Evolutionary conservation across 495 filamentous ascomycete genomes (phyloP).

Genomic region (Neurospora hispaniola): DNA sequence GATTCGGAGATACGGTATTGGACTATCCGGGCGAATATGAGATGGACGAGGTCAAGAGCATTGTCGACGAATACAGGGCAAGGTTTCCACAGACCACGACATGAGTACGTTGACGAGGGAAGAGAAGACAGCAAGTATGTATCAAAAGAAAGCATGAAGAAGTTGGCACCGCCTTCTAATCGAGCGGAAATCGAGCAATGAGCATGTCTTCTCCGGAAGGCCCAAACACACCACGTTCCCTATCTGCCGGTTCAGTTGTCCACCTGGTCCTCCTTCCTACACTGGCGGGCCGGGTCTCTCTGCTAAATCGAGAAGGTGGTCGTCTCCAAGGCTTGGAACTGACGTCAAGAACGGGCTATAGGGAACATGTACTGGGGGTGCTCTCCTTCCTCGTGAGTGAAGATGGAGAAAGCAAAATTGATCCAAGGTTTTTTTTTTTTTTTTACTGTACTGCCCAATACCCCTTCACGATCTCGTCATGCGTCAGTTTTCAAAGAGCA

Average conservation of each 20-base stretch:
- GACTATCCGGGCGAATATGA: constrained; percentile 21
- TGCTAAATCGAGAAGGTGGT: not conserved
- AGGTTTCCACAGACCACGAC: not conserved
- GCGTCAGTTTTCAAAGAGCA: not conserved
- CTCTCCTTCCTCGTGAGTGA: not conserved
- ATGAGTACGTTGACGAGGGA: not conserved
- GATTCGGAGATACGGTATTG: constrained; percentile 18
- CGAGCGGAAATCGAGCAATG: not conserved
- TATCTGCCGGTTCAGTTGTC: not conserved
- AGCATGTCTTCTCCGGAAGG: not conserved
- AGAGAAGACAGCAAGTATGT: not conserved
- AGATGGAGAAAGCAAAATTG: not conserved
- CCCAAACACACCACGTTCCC: not conserved
- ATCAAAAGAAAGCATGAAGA: not conserved
- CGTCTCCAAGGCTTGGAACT: not conserved
- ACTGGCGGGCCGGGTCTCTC: not conserved
- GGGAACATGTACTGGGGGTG: not conserved
- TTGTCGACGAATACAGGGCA: constrained; percentile 12
- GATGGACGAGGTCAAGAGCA: constrained; percentile 12
- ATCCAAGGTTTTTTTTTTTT: not conserved
- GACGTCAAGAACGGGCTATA: not conserved
- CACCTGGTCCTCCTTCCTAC: not conserved
- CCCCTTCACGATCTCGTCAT: not conserved
- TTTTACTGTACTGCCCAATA: not conserved
- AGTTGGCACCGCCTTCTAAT: not conserved